Percentiles rank a stretch among this genome's conserved stretches.
phyloP scores from a whole-genome alignment of 805 yeast genomes.

The Saturnispora zaruensis region DNA sequence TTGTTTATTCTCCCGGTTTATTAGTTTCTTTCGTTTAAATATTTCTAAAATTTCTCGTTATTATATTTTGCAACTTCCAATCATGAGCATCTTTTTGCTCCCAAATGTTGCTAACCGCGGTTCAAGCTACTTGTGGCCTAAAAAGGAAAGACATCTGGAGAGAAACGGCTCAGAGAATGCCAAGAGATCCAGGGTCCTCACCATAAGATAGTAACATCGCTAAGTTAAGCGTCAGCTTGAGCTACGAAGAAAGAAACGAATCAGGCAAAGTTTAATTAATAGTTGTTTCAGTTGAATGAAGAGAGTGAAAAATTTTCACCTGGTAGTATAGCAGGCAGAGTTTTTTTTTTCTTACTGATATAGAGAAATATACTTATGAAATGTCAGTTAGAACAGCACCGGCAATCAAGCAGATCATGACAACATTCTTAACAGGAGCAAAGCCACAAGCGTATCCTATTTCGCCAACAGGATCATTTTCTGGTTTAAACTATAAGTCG shows the following conservation, averaged over 20 bases:
- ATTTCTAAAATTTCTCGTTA: background rate
- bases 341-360: background rate
- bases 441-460: constrained; percentile 7
- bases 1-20: background rate
- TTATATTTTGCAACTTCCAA: background rate
- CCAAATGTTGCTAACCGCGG: constrained; percentile 1
- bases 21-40: background rate
- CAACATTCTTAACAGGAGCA: background rate
- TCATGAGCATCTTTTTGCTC: background rate
- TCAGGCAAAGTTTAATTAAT: background rate
- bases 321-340: background rate
- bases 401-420: background rate
- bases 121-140: background rate
- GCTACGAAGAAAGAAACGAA: background rate
- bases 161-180: background rate
- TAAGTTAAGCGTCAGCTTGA: background rate
- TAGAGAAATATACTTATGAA: background rate
- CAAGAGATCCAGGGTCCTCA: constrained; percentile 1
- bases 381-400: background rate
- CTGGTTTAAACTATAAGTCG: background rate
- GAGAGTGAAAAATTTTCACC: constrained; percentile 2
- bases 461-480: constrained; percentile 9
- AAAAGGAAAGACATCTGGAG: background rate
- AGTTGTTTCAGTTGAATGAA: background rate
- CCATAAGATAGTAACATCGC: background rate